A percentile compares a stretch with the other conserved stretches of the same genome.
phyloP scores from a whole-genome alignment of 1,284 basidiomycete genomes.

The Naganishia liquefaciens region DNA sequence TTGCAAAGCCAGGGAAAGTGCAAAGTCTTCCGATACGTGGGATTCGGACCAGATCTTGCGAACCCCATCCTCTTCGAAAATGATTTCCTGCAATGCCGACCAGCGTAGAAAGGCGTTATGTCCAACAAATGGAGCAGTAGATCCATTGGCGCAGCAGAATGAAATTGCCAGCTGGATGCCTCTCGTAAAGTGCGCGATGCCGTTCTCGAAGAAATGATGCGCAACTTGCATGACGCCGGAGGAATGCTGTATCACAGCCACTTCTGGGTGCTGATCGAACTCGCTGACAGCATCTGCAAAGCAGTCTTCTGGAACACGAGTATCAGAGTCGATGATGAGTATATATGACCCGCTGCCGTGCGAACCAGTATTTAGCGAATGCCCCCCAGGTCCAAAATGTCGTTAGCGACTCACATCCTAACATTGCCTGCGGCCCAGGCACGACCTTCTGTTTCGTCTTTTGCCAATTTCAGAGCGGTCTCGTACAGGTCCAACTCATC shows the following conservation, averaged over 20 bases:
- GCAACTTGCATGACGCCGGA: constrained; percentile 71
- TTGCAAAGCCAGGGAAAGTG: constrained; percentile 35
- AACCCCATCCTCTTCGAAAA: constrained; percentile 66
- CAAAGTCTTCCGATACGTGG: constrained; percentile 68
- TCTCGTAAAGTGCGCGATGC: constrained; percentile 75
- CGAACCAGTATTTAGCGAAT: background rate
- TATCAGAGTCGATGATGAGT: constrained; percentile 75
- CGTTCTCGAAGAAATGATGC: constrained; percentile 68
- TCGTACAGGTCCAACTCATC: constrained; percentile 46
- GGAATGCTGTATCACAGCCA: constrained; percentile 71
- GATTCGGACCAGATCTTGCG: constrained; percentile 76
- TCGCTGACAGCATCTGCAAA: constrained; percentile 80
- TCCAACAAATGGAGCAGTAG: constrained; percentile 27
- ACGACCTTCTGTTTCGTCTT: constrained; percentile 62
- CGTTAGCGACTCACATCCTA: constrained; percentile 36
- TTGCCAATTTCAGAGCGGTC: constrained; percentile 40
- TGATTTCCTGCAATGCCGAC: constrained; percentile 76
- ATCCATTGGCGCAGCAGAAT: constrained; percentile 66
- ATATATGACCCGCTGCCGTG: constrained; percentile 61
- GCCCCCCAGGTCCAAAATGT: background rate
- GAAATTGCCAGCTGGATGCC: constrained; percentile 71
- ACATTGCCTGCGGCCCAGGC: constrained; percentile 51
- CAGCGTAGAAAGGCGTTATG: constrained; percentile 68
- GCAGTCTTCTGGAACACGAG: constrained; percentile 82
- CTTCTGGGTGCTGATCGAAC: constrained; percentile 71